Percentiles rank a stretch among this genome's conserved stretches.
These are phyloP conservation scores for Termitomyces sp. DNA, from an alignment of 1,284 basidiomycete genomes.

Conservation along the genomic window DNA sequence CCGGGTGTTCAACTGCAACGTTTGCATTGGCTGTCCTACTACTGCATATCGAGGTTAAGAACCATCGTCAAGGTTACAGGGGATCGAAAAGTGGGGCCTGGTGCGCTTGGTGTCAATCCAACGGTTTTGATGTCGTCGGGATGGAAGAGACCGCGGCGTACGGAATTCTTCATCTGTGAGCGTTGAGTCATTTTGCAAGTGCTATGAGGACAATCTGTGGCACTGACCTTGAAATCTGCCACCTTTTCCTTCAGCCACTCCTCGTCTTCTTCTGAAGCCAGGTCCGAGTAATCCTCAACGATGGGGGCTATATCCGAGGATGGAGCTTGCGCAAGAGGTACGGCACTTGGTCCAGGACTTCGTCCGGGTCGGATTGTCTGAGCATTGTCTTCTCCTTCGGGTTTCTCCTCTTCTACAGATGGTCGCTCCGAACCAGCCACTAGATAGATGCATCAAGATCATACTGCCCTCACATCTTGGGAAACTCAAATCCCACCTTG, in stretches of 20 bases:
- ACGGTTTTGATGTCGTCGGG: conserved; percentile 81
- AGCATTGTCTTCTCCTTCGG: conserved; percentile 65
- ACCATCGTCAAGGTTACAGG: not conserved
- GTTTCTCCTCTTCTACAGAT: conserved; percentile 54
- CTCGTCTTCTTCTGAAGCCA: conserved; percentile 73
- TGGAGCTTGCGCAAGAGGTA: conserved; percentile 58
- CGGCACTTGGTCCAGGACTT: conserved; percentile 51
- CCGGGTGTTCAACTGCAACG: conserved; percentile 76
- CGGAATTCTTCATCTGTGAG: conserved; percentile 61
- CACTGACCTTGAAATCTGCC: conserved; percentile 71
- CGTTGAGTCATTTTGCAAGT: conserved; percentile 2
- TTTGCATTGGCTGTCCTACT: conserved; percentile 57
- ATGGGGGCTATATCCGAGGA: conserved; percentile 57
- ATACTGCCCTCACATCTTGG: not conserved
- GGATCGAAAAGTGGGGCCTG: conserved; percentile 35
- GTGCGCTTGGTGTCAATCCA: conserved; percentile 42
- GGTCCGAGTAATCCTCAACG: conserved; percentile 87
- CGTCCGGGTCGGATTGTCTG: conserved; percentile 71
- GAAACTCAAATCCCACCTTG: conserved; percentile 46
- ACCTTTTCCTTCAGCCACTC: conserved; percentile 70
- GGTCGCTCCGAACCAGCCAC: conserved; percentile 52
- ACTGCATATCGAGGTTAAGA: conserved; percentile 29
- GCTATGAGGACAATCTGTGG: conserved; percentile 9
- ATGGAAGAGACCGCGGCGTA: conserved; percentile 74
- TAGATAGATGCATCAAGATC: conserved; percentile 1